Conservation (phyloP, 2,329 filamentous ascomycete species). For the Thermomyces lanuginosus region DNA sequence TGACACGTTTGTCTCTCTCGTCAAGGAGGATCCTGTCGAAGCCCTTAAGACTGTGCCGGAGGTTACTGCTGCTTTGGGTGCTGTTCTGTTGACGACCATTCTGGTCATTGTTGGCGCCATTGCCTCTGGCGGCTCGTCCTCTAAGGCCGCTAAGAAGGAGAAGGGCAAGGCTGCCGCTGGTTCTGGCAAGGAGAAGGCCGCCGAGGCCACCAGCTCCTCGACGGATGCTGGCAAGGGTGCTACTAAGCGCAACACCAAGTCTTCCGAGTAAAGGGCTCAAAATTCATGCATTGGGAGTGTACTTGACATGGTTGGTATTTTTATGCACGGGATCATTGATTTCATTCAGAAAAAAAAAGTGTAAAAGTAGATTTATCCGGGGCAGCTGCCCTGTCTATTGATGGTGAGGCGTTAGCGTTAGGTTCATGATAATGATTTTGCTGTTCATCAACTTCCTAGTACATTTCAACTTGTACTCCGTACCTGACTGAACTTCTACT, state of each 20-base stretch:
- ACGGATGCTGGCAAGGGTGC: slow-evolving; percentile 62
- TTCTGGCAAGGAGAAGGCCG: slow-evolving; percentile 46
- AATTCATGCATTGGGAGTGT: too few species aligned
- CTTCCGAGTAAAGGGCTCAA: slow-evolving; percentile 23
- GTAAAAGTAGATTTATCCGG: too few species aligned
- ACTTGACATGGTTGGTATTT: too few species aligned
- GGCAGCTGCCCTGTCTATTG: too few species aligned
- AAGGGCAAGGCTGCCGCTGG: slow-evolving; percentile 58
- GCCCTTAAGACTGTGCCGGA: slow-evolving; percentile 84
- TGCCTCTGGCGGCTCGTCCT: slow-evolving; percentile 43
- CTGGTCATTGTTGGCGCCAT: slow-evolving; percentile 53
- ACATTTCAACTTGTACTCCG: too few species aligned
- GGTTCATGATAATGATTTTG: too few species aligned
- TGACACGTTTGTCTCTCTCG: slow-evolving; percentile 75
- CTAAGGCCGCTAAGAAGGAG: slow-evolving; percentile 52
- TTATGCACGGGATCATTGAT: too few species aligned
- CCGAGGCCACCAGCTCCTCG: slow-evolving; percentile 43
- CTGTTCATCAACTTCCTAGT: too few species aligned
- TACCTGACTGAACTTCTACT: too few species aligned
- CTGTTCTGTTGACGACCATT: slow-evolving; percentile 52
- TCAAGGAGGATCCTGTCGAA: slow-evolving; percentile 64
- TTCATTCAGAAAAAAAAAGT: too few species aligned
- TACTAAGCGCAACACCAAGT: slow-evolving; percentile 43
- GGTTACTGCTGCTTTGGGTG: slow-evolving; percentile 64
- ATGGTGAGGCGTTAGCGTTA: too few species aligned